Evolutionary conservation across 2,329 filamentous ascomycete species (phyloP), one percentile per base, ranked within the genome.

Genomic region (Ophiostoma novo-ulmi): DNA sequence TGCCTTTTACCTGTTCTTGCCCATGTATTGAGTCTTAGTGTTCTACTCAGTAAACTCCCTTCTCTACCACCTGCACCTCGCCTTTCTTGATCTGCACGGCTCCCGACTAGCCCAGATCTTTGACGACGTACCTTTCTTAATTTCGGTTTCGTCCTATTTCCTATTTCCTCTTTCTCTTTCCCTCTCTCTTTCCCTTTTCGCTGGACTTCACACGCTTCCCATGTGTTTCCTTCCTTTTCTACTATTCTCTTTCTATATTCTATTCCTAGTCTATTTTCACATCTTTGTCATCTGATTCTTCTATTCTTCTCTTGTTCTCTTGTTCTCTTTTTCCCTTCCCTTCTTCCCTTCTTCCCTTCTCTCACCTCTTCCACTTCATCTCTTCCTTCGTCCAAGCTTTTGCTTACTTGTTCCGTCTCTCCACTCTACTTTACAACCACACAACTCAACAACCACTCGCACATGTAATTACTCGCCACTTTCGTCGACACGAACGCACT

Each of bases 71-170:
- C 61, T 64, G 61, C 36, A 66, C 63, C 36, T 38, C 64, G 35
- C 64, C 64, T 38, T 67, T 67, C 65, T 39, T 67, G 65, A 67
- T 67, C 65, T 67, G 65, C 65, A 67, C 65, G 65, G 65, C 65
- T 67, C 64, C 64, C 65, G 65, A 67, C 65, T 67, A 67, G 65
- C 65, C 65, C 65, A 67, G 65, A 67, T 67, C 65, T 67, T 67
- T 36, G 65, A 67, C 65, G 39, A 66, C 64, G 65, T 67, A 48
- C 65, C 65, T 67, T 65, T 48, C 36, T 22, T 48, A 44, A 67
- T 67, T 67, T 67, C 39, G 65, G 65, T 48, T 41, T 67, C 38
- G 65, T 35, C 38, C 65, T 44, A 67, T 67, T 48, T 64, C 61
- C 61, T 64, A 6, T 64, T 38, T 31, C 17, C 41, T 64, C 41